Base-by-base conservation (phyloP, 2,329 filamentous ascomycete species). In the Claviceps purpurea region DNA sequence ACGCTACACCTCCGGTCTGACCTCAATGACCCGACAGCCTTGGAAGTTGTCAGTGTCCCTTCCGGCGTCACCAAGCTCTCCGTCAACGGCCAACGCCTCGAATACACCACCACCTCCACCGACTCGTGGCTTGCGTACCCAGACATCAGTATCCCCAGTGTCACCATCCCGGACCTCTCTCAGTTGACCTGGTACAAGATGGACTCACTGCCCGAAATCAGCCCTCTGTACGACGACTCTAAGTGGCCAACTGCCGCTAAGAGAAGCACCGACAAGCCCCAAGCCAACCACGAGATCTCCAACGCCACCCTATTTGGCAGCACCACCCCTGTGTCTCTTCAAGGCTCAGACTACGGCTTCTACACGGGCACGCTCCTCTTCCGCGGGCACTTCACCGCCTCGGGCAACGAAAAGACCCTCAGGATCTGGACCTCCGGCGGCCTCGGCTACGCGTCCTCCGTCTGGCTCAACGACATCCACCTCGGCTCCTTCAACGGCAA, bases 271-370 rank as follows among this genome's bases (percentile, higher is more conserved):
- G 18, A 34, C 34, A 53, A 39, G 26, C 73, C 73, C 0, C 58
- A 61, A 0, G 86, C 85, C 1, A 68, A 82, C 54, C 70, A 79
- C 5, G 71, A 68, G 0, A 73, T 71, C 2, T 82, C 80, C 1
- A 77, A 78, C 61, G 89, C 89, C 63, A 78, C 76, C 0, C 68
- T 72, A 18, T 60, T 67, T 22, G 68, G 74, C 2, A 67, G 84
- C 2, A 74, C 70, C 0, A 89, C 86, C 0, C 81, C 84, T 0
- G 81, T 77, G 0, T 82, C 79, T 0, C 74, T 90, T 0, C 87
- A 84, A 59, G 74, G 74, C 0, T 78, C 78, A 16, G 86, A 90
- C 64, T 90, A 90, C 60, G 85, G 85, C 24, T 90, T 81, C 65
- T 74, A 87, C 62, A 75, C 80, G 0, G 85, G 86, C 3, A 78